Conservation (phyloP, 305 asterid species). For the Euphrasia arctica region DNA sequence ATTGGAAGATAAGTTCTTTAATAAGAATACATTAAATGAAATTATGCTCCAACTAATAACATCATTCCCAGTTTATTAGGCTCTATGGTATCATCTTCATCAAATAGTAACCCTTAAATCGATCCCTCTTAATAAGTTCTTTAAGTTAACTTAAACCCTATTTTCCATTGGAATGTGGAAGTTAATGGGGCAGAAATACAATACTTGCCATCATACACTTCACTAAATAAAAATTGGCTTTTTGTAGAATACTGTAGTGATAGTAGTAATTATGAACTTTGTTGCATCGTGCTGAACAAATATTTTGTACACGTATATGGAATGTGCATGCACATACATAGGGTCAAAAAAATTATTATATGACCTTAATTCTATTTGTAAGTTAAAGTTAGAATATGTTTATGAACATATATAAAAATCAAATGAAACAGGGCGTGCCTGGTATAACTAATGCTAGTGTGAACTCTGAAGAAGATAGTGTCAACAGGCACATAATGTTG, state of each 20-base stretch:
- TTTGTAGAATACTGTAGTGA: background rate
- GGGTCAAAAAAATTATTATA: background rate
- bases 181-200: background rate
- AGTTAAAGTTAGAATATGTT: background rate
- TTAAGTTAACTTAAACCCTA: background rate
- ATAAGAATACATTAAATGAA: constrained; percentile 8
- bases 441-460: background rate
- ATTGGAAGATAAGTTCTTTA: background rate
- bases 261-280: background rate
- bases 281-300: background rate
- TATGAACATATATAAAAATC: background rate
- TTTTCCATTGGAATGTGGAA: constrained; percentile 1
- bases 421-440: background rate
- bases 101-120: background rate
- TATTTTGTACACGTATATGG: background rate
- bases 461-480: background rate
- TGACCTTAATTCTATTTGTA: background rate
- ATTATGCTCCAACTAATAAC: background rate
- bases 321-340: background rate
- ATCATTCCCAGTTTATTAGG: background rate
- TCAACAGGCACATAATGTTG: background rate
- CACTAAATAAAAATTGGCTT: background rate
- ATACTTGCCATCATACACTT: background rate
- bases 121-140: background rate
- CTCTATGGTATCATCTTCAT: background rate